Percentiles rank a stretch among this genome's conserved stretches.
Conservation (phyloP, 78 protist genomes). For the Dictyostelium firmibasis region DNA sequence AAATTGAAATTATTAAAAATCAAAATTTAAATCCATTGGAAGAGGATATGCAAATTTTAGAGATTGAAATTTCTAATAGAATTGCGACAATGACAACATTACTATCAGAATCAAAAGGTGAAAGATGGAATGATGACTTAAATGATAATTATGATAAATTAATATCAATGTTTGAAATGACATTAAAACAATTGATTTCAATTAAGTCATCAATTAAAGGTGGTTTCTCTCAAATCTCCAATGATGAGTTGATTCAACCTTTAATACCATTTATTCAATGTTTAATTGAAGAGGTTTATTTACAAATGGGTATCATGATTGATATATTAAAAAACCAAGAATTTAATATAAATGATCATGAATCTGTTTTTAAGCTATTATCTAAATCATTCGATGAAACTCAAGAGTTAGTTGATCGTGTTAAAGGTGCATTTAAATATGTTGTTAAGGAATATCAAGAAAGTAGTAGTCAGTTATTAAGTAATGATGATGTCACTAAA, state of each 20-base stretch:
- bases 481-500: slow-evolving; percentile 5
- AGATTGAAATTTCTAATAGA: not conserved
- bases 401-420: slow-evolving; percentile 3
- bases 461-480: not conserved
- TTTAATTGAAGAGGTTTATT: slow-evolving; percentile 51
- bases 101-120: slow-evolving; percentile 13
- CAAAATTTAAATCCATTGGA: not conserved
- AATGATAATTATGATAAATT: slow-evolving; percentile 7
- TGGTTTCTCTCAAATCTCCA: not conserved
- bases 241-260: slow-evolving; percentile 7
- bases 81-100: not conserved
- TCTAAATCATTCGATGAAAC: slow-evolving; percentile 43
- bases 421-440: not conserved
- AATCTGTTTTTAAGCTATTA: not conserved
- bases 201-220: slow-evolving; percentile 6
- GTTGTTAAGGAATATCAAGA: slow-evolving; percentile 22
- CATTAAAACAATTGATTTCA: slow-evolving; percentile 47
- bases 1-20: not conserved
- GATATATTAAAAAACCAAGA: not conserved
- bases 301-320: slow-evolving; percentile 63
- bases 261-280: slow-evolving; percentile 49
- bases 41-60: not conserved
- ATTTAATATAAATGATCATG: not conserved
- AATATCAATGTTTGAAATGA: slow-evolving; percentile 27
- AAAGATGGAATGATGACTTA: slow-evolving; percentile 36